Percentiles rank a stretch among this genome's conserved stretches.
These are phyloP conservation scores for Annulohypoxylon stygium DNA, from an alignment of 495 filamentous ascomycete genomes.

Conservation along the genomic window DNA sequence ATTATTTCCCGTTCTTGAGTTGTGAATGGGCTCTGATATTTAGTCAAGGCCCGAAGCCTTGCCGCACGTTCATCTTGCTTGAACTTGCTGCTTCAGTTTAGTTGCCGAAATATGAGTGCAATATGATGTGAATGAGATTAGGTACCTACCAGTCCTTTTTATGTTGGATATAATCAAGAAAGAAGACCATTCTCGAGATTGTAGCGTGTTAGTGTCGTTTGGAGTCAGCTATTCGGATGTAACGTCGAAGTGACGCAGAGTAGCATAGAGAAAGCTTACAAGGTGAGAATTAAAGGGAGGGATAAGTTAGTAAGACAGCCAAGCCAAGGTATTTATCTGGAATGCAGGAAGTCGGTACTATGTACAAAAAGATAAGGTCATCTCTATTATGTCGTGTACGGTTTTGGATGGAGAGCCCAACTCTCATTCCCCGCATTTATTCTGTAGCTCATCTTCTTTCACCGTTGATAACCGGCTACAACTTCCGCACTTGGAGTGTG, in stretches of 20 bases:
- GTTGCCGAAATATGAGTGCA: neutral
- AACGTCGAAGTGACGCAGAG: conserved; percentile 17
- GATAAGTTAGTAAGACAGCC: conserved; percentile 15
- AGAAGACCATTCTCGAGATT: conserved; percentile 59
- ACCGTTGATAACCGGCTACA: conserved; percentile 47
- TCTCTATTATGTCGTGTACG: conserved; percentile 14
- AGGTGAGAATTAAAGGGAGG: conserved; percentile 6
- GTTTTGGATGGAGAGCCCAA: conserved; percentile 14
- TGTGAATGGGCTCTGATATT: conserved; percentile 75
- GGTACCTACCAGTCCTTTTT: conserved; percentile 62
- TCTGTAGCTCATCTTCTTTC: conserved; percentile 37
- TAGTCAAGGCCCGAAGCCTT: conserved; percentile 73
- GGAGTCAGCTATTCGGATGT: neutral
- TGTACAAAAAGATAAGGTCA: conserved; percentile 31
- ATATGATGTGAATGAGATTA: neutral
- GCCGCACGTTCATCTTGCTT: conserved; percentile 82
- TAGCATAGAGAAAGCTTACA: conserved; percentile 13
- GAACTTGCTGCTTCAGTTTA: conserved; percentile 67
- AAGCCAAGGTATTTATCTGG: conserved; percentile 23
- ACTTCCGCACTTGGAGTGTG: conserved; percentile 40
- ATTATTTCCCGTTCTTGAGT: conserved; percentile 73
- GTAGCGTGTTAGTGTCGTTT: neutral
- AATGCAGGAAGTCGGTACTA: conserved; percentile 29
- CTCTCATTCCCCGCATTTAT: conserved; percentile 36
- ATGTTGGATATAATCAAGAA: conserved; percentile 70